Conservation (phyloP, 73 alveolate species). For the Tetrahymena borealis region DNA sequence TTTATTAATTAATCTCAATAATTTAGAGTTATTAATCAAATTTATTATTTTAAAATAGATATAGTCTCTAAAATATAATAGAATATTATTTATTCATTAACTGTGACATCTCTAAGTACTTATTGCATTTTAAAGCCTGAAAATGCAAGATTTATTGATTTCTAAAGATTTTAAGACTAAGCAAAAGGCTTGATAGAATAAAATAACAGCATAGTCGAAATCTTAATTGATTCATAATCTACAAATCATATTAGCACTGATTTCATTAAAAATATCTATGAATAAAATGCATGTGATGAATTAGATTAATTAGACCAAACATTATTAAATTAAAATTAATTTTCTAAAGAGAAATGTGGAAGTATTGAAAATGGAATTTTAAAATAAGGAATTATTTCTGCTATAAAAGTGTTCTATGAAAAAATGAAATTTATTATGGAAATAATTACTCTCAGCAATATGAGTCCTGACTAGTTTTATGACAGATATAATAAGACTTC, state of each 20-base stretch:
- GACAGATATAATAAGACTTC: not conserved
- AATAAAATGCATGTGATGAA: not conserved
- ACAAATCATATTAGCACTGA: not conserved
- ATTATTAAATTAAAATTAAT: not conserved
- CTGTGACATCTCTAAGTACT: no score
- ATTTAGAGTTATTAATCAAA: no score
- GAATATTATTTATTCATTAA: no score
- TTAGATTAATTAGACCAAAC: not conserved
- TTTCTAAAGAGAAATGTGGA: not conserved
- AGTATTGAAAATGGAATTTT: not conserved
- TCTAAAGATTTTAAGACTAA: no score
- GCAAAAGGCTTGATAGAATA: no score
- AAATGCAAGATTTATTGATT: no score
- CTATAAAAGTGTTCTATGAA: not conserved
- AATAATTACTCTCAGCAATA: not conserved
- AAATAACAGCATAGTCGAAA: no score
- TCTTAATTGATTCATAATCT: no score
- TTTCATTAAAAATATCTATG: not conserved
- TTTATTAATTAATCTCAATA: no score
- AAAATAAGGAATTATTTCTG: not conserved
- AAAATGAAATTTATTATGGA: not conserved
- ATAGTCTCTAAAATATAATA: no score
- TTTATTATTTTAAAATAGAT: no score
- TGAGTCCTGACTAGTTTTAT: not conserved
- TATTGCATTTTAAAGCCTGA: no score